phyloP scores from a whole-genome alignment of 2,329 filamentous ascomycete species.

The Didymellaceae sp. region DNA sequence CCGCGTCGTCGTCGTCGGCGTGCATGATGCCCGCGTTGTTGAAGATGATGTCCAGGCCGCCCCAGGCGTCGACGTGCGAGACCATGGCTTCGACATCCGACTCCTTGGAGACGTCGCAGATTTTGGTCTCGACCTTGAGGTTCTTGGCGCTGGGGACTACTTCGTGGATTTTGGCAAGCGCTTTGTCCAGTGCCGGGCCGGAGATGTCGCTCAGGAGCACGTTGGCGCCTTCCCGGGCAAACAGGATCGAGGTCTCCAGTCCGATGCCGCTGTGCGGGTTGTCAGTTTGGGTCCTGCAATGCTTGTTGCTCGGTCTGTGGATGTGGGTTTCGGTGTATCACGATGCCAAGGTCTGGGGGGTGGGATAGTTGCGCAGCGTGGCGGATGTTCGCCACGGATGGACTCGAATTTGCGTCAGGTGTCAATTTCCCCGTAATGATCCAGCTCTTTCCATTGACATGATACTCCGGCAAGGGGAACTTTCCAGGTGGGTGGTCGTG shows the following conservation, averaged over 20 bases:
- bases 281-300: constrained; percentile 23
- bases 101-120: constrained; percentile 87
- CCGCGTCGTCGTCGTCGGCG: constrained; percentile 67
- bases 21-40: constrained; percentile 99
- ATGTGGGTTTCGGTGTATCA: background rate
- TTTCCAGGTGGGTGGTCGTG: background rate
- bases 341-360: constrained; percentile 2
- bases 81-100: constrained; percentile 76
- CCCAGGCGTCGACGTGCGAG: constrained; percentile 79
- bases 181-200: constrained; percentile 76
- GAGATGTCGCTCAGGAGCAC: constrained; percentile 89
- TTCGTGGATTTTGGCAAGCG: constrained; percentile 75
- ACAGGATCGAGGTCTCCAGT: constrained; percentile 88
- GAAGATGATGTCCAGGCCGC: constrained; percentile 90
- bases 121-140: constrained; percentile 64
- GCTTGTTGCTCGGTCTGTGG: background rate
- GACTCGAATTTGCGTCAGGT: background rate
- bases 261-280: constrained; percentile 76
- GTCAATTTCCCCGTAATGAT: background rate
- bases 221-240: constrained; percentile 84
- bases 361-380: background rate
- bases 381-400: background rate
- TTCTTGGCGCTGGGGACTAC: constrained; percentile 64
- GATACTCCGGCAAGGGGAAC: too few species aligned
- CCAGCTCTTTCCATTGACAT: background rate